Evolutionary conservation across 345 rosid genomes (phyloP), one percentile per base, ranked within the genome.

Genomic region (Eucalyptus fibrosa): DNA sequence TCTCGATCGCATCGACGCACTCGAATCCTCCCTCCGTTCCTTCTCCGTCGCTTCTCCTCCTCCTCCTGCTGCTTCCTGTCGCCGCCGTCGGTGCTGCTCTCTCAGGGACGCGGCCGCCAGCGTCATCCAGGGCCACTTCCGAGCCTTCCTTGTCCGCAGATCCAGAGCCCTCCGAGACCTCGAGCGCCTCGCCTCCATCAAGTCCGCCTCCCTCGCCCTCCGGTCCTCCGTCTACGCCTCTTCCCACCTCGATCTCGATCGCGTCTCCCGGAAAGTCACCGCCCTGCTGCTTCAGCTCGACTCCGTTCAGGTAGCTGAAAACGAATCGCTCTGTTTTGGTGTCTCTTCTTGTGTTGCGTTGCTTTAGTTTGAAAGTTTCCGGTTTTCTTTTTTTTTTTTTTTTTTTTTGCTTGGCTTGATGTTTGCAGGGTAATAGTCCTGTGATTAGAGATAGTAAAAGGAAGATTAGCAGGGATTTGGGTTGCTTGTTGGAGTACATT

Each of bases 121-220:
- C 42, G 93, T 97, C 51, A 97, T 97, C 89, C 99, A 96, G 89
- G 91, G 92, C 90, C 97, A 94, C 92, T 97, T 96, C 90, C 96
- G 98, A 2, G 92, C 95, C 49, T 95, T 94, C 93, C 95, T 97
- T 6, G 98, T 92, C 88, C 95, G 91, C 45, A 94, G 99, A 95
- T 97, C 99, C 80, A 92, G 94, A 92, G 92, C 96, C 88, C 95
- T 97, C 45, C 91, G 98, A 37, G 95, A 96, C 90, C 99, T 97
- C 91, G 94, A 96, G 90, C 95, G 93, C 77, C 97, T 97, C 45
- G 99, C 99, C 59, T 50, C 69, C 72, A 89, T 97, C 80, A 97
- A 95, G 92, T 93, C 99, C 80, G 93, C 92, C 56, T 95, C 95
- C 91, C 87, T 89, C 83, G 89, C 96, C 88, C 97, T 97, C 89